A percentile compares a stretch with the other conserved stretches of the same genome.
phyloP scores from a whole-genome alignment of 495 filamentous ascomycete species.

The Penicillium parvum region DNA sequence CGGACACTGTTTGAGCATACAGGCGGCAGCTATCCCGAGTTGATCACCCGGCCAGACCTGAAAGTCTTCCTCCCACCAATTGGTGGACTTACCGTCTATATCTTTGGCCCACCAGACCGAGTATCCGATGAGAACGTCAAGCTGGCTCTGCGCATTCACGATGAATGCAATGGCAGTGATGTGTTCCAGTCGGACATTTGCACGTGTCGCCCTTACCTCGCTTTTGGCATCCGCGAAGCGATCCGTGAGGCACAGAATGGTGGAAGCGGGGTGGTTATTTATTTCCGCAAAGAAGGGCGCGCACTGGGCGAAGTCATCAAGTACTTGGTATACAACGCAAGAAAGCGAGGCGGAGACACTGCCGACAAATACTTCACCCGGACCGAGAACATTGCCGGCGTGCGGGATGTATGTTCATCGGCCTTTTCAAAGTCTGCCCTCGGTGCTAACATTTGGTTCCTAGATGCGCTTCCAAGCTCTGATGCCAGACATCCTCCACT shows the following conservation, averaged over 20 bases:
- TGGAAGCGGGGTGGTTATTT: constrained; percentile 94
- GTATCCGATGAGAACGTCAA: constrained; percentile 83
- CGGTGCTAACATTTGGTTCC: background rate
- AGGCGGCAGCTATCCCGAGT: constrained; percentile 85
- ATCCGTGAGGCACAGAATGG: constrained; percentile 95
- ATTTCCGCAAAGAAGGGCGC: constrained; percentile 97
- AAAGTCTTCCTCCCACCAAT: constrained; percentile 96
- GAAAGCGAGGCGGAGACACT: constrained; percentile 72
- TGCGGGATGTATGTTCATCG: constrained; percentile 55
- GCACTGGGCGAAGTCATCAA: constrained; percentile 98
- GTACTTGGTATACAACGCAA: constrained; percentile 94
- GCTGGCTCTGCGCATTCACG: constrained; percentile 87
- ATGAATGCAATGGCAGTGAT: constrained; percentile 97
- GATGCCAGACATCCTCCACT: constrained; percentile 98
- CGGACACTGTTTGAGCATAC: constrained; percentile 91
- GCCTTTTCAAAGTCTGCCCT: background rate
- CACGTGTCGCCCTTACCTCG: constrained; percentile 93
- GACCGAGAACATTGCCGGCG: constrained; percentile 95
- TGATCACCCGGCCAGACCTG: constrained; percentile 89
- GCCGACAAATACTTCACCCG: constrained; percentile 97
- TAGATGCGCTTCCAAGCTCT: constrained; percentile 97
- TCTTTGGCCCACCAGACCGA: constrained; percentile 90
- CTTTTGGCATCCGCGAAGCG: constrained; percentile 94
- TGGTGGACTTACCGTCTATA: constrained; percentile 93
- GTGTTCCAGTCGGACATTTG: constrained; percentile 99